Base-by-base conservation (phyloP, 805 yeast species). In the Novakomyces olei region DNA sequence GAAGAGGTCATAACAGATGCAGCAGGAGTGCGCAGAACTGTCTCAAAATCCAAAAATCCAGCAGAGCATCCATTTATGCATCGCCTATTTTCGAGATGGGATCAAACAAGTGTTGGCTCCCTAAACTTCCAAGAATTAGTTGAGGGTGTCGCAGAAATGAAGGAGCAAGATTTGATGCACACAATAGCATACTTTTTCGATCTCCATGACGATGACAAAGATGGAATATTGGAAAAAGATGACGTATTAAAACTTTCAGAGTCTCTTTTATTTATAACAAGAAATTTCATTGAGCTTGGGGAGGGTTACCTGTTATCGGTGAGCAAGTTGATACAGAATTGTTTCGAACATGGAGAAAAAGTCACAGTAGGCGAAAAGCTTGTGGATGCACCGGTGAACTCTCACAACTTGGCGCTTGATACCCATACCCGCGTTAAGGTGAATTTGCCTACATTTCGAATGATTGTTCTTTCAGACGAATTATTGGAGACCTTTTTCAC, bases 381-480 rank as follows among this genome's bases (percentile, higher is more conserved):
- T n/a, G 15, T 29, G n/a, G 42, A 41, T 42, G 37, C 44, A n/a
- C 46, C 51, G 15, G 38, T 67, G 27, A 60, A 60, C 18, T 80
- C 79, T 31, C 80, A 81, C 46, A 17, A 26, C n/a, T 78, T 69
- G 4, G 93, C 92, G 0, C 55, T 80, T 25, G 78, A 80, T 46
- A 93, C 93, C 3, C 61, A 65, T 20, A 66, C 72, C 20, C 92
- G 92, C 1, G 69, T 73, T 6, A 68, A 57, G 36, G 61, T 83
- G 33, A 77, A 75, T 34, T 56, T 80, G 12, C 79, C 96, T 0
- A 81, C 93, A 0, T 85, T 85, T 55, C 60, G 96, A 39, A 85
- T 85, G 98, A 91, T 88, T 1, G 57, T 88, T 4, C 57, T 85
- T 4, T 95, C 96, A 0, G 94, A 83, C 49, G 96, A 81, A 45